A percentile compares a stretch with the other conserved stretches of the same genome.
phyloP scores from a whole-genome alignment of 2,329 filamentous ascomycete species.

The Beauveria sp. region DNA sequence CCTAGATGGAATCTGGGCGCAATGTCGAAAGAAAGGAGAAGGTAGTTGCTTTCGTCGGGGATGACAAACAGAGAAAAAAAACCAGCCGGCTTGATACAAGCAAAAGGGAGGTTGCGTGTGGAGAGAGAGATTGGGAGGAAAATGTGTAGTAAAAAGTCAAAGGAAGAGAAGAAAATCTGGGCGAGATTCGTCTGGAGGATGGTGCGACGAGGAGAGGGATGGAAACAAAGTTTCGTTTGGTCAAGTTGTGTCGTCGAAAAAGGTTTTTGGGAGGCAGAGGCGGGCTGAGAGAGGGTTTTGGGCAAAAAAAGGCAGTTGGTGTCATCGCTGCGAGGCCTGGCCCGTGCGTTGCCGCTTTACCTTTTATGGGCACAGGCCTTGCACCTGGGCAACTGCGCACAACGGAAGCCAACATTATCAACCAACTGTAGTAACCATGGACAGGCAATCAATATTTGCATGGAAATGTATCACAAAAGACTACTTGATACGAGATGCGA shows the following conservation, averaged over 20 bases:
- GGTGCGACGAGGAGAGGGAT: slow-evolving; percentile 6
- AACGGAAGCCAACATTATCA: neutral
- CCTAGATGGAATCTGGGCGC: neutral
- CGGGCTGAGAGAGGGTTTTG: slow-evolving; percentile 5
- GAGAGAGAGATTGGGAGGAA: slow-evolving; percentile 9
- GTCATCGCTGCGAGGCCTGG: neutral
- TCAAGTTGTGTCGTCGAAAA: slow-evolving; percentile 8
- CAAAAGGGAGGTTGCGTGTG: slow-evolving; percentile 4
- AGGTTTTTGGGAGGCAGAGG: slow-evolving; percentile 1
- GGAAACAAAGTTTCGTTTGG: slow-evolving; percentile 2
- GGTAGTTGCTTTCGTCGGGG: slow-evolving; percentile 1
- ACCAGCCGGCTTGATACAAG: slow-evolving; percentile 6
- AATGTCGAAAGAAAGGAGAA: neutral
- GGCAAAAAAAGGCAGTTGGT: slow-evolving; percentile 5
- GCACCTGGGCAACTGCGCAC: neutral
- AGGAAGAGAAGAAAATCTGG: slow-evolving; percentile 10
- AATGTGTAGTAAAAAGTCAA: slow-evolving; percentile 8
- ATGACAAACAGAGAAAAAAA: slow-evolving; percentile 12
- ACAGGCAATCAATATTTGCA: neutral
- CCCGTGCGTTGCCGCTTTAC: slow-evolving; percentile 6
- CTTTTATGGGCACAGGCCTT: neutral
- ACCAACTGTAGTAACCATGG: neutral
- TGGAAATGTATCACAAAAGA: neutral
- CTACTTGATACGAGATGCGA: neutral
- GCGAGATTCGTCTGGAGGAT: slow-evolving; percentile 7